Evolutionary conservation across 805 yeast species (phyloP).

Genomic region (Kuraishia hungarica): DNA sequence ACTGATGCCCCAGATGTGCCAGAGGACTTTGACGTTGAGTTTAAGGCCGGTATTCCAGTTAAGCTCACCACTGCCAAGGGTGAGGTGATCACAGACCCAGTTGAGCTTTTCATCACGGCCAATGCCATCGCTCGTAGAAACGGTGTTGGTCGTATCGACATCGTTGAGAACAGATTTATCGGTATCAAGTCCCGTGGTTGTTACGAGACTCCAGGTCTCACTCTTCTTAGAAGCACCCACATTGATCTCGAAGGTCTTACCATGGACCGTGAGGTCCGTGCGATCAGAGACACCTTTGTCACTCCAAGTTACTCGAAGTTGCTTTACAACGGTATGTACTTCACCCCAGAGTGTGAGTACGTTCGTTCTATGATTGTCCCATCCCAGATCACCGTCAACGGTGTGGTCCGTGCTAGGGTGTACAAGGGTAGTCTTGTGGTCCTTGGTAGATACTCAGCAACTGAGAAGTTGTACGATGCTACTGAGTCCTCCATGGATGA

Average conservation of each 20-base stretch:
- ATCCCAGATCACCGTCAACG: constrained; percentile 92
- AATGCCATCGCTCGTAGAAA: constrained; percentile 96
- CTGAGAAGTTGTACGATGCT: constrained; percentile 96
- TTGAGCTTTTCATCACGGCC: constrained; percentile 86
- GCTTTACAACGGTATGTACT: constrained; percentile 95
- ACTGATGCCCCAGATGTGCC: constrained; percentile 90
- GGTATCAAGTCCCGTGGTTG: constrained; percentile 99
- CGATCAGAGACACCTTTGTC: constrained; percentile 92
- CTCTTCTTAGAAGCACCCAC: constrained; percentile 88
- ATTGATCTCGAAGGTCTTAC: constrained; percentile 96
- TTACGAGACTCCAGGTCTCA: constrained; percentile 98
- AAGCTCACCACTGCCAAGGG: constrained; percentile 66
- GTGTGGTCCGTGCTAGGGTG: constrained; percentile 86
- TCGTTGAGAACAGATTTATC: constrained; percentile 97
- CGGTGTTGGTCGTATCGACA: constrained; percentile 99
- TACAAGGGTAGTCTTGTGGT: constrained; percentile 85
- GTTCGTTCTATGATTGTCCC: constrained; percentile 90
- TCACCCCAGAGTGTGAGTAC: constrained; percentile 97
- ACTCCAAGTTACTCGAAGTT: constrained; percentile 85
- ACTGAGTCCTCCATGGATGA: constrained; percentile 99
- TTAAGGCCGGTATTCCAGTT: constrained; percentile 80
- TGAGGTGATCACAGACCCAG: constrained; percentile 69
- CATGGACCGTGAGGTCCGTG: constrained; percentile 95
- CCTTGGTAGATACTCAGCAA: constrained; percentile 89
- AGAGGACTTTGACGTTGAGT: constrained; percentile 77